Evolutionary conservation across 2,329 filamentous ascomycete species (phyloP).

Genomic region (Tolypocladium capitatum): DNA sequence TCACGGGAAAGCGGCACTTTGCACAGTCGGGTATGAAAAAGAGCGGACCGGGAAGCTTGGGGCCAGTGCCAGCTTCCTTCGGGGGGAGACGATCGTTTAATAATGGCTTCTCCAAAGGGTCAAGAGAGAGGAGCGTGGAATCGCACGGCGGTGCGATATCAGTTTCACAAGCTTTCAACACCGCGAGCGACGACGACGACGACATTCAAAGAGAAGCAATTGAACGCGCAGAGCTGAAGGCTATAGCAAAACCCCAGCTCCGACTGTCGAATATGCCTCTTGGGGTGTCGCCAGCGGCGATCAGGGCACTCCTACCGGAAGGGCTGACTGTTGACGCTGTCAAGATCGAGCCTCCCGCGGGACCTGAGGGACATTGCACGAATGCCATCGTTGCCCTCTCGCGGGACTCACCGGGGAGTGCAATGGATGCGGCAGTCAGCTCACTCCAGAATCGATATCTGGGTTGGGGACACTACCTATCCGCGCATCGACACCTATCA

Average conservation of each 20-base stretch:
- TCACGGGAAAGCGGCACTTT: constrained; percentile 47
- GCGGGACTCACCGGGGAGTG: constrained; percentile 66
- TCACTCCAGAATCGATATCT: constrained; percentile 71
- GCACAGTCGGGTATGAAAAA: constrained; percentile 40
- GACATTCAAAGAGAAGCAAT: constrained; percentile 23
- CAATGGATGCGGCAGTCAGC: constrained; percentile 72
- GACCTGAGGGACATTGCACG: constrained; percentile 52
- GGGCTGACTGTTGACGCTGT: constrained; percentile 59
- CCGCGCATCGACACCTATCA: constrained; percentile 69
- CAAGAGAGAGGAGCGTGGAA: constrained; percentile 17
- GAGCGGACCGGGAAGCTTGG: constrained; percentile 51
- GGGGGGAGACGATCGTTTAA: constrained; percentile 40
- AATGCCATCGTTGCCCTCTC: constrained; percentile 72
- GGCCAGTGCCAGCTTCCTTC: constrained; percentile 35
- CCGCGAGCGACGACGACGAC: constrained; percentile 50
- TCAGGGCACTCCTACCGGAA: constrained; percentile 45
- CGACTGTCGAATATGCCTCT: constrained; percentile 48
- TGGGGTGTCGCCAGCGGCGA: constrained; percentile 42
- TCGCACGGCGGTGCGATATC: constrained; percentile 35
- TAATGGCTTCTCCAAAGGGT: constrained; percentile 25
- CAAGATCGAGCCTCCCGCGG: constrained; percentile 48
- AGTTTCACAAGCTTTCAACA: constrained; percentile 57
- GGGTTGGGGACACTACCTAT: constrained; percentile 71
- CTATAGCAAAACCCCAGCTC: constrained; percentile 48
- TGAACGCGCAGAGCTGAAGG: constrained; percentile 40